Evolutionary conservation across 2,329 filamentous ascomycete genomes (phyloP).

Genomic region (Fusarium succisae): DNA sequence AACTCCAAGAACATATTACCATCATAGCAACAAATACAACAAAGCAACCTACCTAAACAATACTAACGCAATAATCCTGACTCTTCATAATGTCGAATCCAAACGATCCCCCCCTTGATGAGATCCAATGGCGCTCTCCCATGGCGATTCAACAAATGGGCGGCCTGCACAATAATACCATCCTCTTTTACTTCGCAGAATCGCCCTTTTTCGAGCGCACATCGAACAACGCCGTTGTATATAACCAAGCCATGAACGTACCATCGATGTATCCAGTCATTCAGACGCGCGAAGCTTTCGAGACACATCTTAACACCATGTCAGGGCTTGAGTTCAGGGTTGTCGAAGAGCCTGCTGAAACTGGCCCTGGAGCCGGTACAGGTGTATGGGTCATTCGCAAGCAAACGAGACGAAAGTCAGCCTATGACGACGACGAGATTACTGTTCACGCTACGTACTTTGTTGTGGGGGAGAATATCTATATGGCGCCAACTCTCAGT

Average conservation of each 20-base stretch:
- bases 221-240: constrained; percentile 73
- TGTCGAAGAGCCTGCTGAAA: constrained; percentile 71
- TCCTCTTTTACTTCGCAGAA: constrained; percentile 74
- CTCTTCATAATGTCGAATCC: constrained; percentile 52
- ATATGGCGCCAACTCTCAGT: constrained; percentile 70
- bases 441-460: constrained; percentile 70
- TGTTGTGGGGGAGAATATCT: constrained; percentile 72
- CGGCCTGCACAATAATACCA: constrained; percentile 70
- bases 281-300: constrained; percentile 70
- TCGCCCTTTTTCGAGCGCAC: constrained; percentile 75
- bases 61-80: not conserved
- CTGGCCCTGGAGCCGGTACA: constrained; percentile 70
- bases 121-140: constrained; percentile 72
- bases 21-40: not conserved
- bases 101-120: constrained; percentile 67
- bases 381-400: constrained; percentile 77
- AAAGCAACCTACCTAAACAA: not conserved
- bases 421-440: constrained; percentile 65
- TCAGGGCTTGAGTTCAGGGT: constrained; percentile 73
- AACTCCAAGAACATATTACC: constrained; percentile 12
- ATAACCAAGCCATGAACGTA: constrained; percentile 70
- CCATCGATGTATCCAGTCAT: constrained; percentile 65
- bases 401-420: constrained; percentile 68
- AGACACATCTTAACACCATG: constrained; percentile 70
- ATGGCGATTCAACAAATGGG: constrained; percentile 59